Percentiles rank a stretch among this genome's conserved stretches.
These are phyloP conservation scores for Carpinus viminea DNA, from an alignment of 306 rosid species.

Conservation along the genomic window DNA sequence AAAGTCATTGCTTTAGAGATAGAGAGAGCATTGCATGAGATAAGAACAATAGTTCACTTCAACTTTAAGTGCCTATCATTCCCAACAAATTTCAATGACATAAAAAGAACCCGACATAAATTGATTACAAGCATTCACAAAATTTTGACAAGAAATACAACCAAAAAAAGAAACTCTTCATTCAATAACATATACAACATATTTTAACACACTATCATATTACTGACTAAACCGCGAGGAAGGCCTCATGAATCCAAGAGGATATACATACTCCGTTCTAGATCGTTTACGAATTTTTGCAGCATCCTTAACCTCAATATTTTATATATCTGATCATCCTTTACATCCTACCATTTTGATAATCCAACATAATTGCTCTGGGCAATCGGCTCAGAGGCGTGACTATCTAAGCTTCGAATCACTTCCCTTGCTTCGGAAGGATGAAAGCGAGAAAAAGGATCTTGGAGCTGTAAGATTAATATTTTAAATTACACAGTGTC, in stretches of 20 bases:
- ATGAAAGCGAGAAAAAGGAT: slow-evolving; percentile 89
- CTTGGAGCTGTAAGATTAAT: slow-evolving; percentile 75
- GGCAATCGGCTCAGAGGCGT: slow-evolving; percentile 19
- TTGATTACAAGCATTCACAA: slow-evolving; percentile 14
- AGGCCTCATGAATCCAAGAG: slow-evolving; percentile 55
- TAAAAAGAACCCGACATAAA: background rate
- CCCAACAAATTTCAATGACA: slow-evolving; percentile 4
- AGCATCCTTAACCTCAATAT: slow-evolving; percentile 50
- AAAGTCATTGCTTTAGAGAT: too few species aligned
- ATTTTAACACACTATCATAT: slow-evolving; percentile 63
- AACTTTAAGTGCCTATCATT: background rate
- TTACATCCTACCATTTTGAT: slow-evolving; percentile 56
- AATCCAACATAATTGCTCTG: slow-evolving; percentile 38
- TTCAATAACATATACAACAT: slow-evolving; percentile 58
- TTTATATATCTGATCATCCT: slow-evolving; percentile 47
- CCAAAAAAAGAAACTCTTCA: slow-evolving; percentile 39
- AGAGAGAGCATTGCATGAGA: background rate
- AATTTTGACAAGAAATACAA: slow-evolving; percentile 4
- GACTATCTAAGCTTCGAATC: slow-evolving; percentile 82
- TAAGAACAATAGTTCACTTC: background rate
- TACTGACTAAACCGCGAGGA: slow-evolving; percentile 58
- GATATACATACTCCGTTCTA: slow-evolving; percentile 63
- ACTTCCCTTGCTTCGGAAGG: slow-evolving; percentile 94
- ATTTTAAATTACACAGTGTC: slow-evolving; percentile 18
- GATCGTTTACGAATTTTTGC: slow-evolving; percentile 48